Percentiles rank a stretch among this genome's conserved stretches.
These are phyloP conservation scores for Pestalotiopsis fici DNA, from an alignment of 2,329 filamentous ascomycete genomes.

Conservation along the genomic window DNA sequence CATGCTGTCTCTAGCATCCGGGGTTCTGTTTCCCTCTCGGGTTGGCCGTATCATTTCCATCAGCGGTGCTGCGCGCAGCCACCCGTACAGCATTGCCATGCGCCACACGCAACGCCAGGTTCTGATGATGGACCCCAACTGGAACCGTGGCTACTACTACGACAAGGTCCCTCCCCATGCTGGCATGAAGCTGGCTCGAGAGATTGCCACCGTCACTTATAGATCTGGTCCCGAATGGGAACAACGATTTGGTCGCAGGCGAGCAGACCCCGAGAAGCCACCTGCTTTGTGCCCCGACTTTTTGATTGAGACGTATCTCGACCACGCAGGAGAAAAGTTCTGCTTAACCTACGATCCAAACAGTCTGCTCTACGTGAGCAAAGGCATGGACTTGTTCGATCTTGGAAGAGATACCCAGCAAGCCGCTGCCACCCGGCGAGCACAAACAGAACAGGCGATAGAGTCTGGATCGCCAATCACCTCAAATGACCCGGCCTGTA, in stretches of 20 bases:
- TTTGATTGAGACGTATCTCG: constrained; percentile 95
- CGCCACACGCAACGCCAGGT: constrained; percentile 96
- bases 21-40: constrained; percentile 78
- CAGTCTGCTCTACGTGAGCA: constrained; percentile 92
- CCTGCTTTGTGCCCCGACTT: constrained; percentile 97
- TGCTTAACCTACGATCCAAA: constrained; percentile 96
- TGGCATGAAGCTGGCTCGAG: constrained; percentile 95
- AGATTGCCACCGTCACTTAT: constrained; percentile 98
- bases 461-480: constrained; percentile 40
- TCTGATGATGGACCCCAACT: constrained; percentile 98
- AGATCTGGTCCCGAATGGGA: constrained; percentile 97
- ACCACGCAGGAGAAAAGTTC: constrained; percentile 98
- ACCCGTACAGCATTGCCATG: constrained; percentile 99
- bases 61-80: constrained; percentile 89
- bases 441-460: constrained; percentile 60
- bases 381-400: constrained; percentile 98
- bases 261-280: constrained; percentile 82
- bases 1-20: constrained; percentile 93
- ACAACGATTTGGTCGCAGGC: constrained; percentile 82
- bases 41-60: constrained; percentile 85
- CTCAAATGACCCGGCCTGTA: constrained; percentile 60
- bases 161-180: constrained; percentile 84
- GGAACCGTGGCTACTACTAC: constrained; percentile 95
- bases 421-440: constrained; percentile 62
- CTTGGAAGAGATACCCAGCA: constrained; percentile 73